phyloP scores from a whole-genome alignment of 2,329 filamentous ascomycete genomes.

The Fusarium hainanense region DNA sequence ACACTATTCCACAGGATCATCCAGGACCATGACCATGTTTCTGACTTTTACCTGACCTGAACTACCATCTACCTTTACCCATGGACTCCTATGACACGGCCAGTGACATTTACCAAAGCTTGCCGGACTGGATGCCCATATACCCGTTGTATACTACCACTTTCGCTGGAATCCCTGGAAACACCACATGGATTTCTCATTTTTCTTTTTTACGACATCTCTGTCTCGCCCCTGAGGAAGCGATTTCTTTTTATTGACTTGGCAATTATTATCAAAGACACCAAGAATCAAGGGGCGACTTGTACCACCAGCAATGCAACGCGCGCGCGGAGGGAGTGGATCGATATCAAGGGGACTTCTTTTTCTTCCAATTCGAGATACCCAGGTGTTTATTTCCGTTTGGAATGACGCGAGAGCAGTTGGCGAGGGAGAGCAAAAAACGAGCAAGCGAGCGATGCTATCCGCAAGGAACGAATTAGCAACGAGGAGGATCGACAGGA shows the following conservation, averaged over 20 bases:
- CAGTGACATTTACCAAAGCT: slow-evolving; percentile 36
- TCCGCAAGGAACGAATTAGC: slow-evolving; percentile 16
- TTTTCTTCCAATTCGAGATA: slow-evolving; percentile 53
- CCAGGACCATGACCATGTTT: slow-evolving; percentile 43
- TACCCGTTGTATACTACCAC: slow-evolving; percentile 48
- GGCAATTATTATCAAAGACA: slow-evolving; percentile 40
- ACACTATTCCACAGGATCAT: slow-evolving; percentile 34
- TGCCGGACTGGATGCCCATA: slow-evolving; percentile 42
- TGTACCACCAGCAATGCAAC: slow-evolving; percentile 50
- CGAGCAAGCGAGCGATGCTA: slow-evolving; percentile 24
- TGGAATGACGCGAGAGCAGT: slow-evolving; percentile 46
- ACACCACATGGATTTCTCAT: slow-evolving; percentile 39
- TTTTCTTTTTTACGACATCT: slow-evolving; percentile 40
- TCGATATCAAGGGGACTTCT: slow-evolving; percentile 46
- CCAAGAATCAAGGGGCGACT: slow-evolving; percentile 47
- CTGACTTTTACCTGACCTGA: slow-evolving; percentile 33
- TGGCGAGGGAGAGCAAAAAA: slow-evolving; percentile 35
- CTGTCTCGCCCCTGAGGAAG: slow-evolving; percentile 39
- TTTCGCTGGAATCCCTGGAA: slow-evolving; percentile 44
- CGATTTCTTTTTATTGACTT: slow-evolving; percentile 44
- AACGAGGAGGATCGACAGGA: slow-evolving; percentile 27
- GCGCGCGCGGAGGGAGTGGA: slow-evolving; percentile 44
- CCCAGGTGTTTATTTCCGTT: slow-evolving; percentile 48
- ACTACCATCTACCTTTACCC: slow-evolving; percentile 33
- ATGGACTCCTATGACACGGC: slow-evolving; percentile 39